Conservation (phyloP, 768 basidiomycete genomes). For the Terana coerulea region DNA sequence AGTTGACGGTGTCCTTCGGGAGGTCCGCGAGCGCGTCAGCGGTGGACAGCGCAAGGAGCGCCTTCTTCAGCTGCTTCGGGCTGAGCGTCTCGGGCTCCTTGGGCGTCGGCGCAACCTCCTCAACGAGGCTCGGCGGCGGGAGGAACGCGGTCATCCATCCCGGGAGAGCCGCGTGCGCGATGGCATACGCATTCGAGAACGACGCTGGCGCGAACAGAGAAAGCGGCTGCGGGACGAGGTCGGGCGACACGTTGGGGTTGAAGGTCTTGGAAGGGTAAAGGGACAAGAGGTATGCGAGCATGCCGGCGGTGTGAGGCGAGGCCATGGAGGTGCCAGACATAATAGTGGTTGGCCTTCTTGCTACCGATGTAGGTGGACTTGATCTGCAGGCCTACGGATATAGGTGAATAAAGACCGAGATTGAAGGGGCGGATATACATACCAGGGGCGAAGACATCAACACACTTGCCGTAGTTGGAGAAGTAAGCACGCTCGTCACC, state of each 20-base stretch:
- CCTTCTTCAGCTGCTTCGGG: constrained; percentile 73
- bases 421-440: constrained; percentile 11
- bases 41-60: constrained; percentile 58
- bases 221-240: constrained; percentile 34
- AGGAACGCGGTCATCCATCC: constrained; percentile 54
- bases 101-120: constrained; percentile 40
- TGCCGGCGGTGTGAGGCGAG: constrained; percentile 86
- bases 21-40: constrained; percentile 41
- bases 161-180: constrained; percentile 55
- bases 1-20: constrained; percentile 53
- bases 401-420: background rate
- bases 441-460: constrained; percentile 91
- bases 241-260: constrained; percentile 43
- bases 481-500: constrained; percentile 83
- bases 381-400: constrained; percentile 67
- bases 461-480: constrained; percentile 89
- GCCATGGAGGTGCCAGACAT: constrained; percentile 96
- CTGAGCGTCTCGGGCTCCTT: constrained; percentile 39
- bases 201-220: constrained; percentile 31
- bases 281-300: constrained; percentile 89
- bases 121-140: constrained; percentile 46
- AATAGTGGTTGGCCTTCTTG: constrained; percentile 54
- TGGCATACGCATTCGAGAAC: constrained; percentile 47
- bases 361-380: constrained; percentile 80
- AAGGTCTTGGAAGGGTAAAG: constrained; percentile 72